Conservation (phyloP, 805 yeast species). For the Teunomyces cretensis region DNA sequence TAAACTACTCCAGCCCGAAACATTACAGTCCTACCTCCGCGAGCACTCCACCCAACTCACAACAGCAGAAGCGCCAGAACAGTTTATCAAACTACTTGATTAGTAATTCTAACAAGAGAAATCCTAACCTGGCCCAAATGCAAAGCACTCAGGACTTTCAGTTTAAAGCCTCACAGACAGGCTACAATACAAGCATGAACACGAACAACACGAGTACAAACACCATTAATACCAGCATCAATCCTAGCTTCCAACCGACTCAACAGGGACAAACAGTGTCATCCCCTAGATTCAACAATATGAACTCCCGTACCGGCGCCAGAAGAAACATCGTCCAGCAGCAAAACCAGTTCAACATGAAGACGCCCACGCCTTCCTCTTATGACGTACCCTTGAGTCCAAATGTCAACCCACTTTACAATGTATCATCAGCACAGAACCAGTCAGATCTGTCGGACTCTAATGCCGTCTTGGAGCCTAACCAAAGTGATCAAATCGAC, state of each 20-base stretch:
- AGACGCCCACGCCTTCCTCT: constrained; percentile 42
- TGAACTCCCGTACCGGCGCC: constrained; percentile 7
- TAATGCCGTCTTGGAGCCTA: constrained; percentile 25
- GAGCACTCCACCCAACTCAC: constrained; percentile 2
- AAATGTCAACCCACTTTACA: constrained; percentile 26
- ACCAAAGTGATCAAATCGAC: constrained; percentile 5
- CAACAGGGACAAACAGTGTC: constrained; percentile 8
- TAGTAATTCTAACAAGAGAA: constrained; percentile 34
- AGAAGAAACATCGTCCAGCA: constrained; percentile 18
- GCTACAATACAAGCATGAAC: constrained; percentile 4
- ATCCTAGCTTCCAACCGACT: constrained; percentile 5
- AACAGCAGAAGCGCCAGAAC: constrained; percentile 41
- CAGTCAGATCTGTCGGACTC: constrained; percentile 43
- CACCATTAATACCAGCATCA: constrained; percentile 16
- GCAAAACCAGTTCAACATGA: constrained; percentile 16
- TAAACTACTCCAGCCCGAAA: constrained; percentile 1
- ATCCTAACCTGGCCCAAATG: constrained; percentile 24
- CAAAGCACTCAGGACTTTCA: constrained; percentile 7
- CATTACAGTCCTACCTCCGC: background rate
- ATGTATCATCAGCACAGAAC: constrained; percentile 27
- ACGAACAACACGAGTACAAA: constrained; percentile 9
- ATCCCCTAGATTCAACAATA: constrained; percentile 9
- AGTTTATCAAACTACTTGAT: constrained; percentile 35
- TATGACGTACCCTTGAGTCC: constrained; percentile 45
- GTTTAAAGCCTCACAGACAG: background rate